Evolutionary conservation across 768 basidiomycete species (phyloP), one percentile per base, ranked within the genome.

Genomic region (Russula virescens): DNA sequence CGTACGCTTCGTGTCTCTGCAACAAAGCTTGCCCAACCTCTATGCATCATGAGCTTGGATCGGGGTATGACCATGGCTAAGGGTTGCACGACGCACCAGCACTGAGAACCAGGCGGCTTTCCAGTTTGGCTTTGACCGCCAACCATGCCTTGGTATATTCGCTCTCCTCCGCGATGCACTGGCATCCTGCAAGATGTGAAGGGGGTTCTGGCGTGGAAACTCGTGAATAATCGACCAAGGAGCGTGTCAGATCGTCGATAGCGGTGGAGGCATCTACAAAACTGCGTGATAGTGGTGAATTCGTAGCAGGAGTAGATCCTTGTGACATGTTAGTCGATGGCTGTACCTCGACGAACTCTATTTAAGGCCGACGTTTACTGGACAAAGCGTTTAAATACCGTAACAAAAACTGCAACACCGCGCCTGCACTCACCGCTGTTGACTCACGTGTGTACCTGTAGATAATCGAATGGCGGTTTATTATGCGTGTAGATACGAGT

Each of bases 11-110:
- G 71, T 95, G 92, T 63, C 87, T 79, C 69, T 89, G 85, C 52
- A 97, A 73, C 51, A 97, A 75, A 5, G 94, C 94, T 73, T 94
- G 91, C 14, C 94, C 94, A 31, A 96, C 87, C 79, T 95, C 93
- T 93, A 67, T 28, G 61, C 49, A 10, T 65, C 43, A 42, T 53
- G 49, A 40, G 31, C 38, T n/a, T 38, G 31, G 45, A n/a, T 26
- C 21, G 38, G 60, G 54, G 28, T n/a, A 35, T 43, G 18, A 14
- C 11, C 35, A 46, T 31, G 31, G 31, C 31, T 8, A 28, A 35
- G 42, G 18, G 4, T 46, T 19, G 38, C 23, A 19, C 31, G 38
- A 79, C 88, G 69, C 69, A 94, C 94, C 92, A 69, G 91, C 94
- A 72, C 92, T 92, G 59, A 96, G 79, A 60, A 87, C 83, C 65